phyloP scores from a whole-genome alignment of 257 asterid genomes.

The Solanum ahanhuiri region DNA sequence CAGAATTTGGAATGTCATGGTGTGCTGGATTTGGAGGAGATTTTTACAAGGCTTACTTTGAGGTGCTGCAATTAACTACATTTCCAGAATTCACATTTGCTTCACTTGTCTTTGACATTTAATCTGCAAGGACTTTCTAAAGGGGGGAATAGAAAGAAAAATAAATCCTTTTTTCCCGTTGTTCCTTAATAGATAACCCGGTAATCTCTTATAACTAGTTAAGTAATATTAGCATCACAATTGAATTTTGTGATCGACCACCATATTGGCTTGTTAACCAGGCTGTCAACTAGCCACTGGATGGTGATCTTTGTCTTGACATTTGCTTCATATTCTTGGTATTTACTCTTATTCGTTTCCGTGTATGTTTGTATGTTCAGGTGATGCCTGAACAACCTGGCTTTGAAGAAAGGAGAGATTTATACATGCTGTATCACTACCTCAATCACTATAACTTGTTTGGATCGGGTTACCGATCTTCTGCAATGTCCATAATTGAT shows the following conservation, averaged over 20 bases:
- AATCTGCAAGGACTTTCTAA: not conserved
- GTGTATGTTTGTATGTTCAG: slow-evolving; percentile 17
- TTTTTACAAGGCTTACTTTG: slow-evolving; percentile 72
- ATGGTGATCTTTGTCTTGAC: not conserved
- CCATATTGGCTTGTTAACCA: not conserved
- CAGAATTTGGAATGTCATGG: slow-evolving; percentile 99
- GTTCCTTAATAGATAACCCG: not conserved
- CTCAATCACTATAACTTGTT: slow-evolving; percentile 88
- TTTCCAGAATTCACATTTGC: not conserved
- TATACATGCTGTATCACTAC: slow-evolving; percentile 81
- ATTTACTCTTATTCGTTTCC: not conserved
- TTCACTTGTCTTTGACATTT: not conserved
- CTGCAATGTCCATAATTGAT: slow-evolving; percentile 77
- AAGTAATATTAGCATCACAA: not conserved
- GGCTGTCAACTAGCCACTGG: not conserved
- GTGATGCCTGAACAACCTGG: slow-evolving; percentile 83
- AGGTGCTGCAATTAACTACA: slow-evolving; percentile 30
- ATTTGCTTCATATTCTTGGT: not conserved
- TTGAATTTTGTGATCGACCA: not conserved
- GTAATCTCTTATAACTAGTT: not conserved
- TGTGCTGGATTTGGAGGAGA: slow-evolving; percentile 93
- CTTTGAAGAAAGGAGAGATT: slow-evolving; percentile 62
- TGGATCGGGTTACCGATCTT: slow-evolving; percentile 82
- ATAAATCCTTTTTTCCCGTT: not conserved
- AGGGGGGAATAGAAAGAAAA: not conserved